Evolutionary conservation across 208 protist species (phyloP).

Genomic region (Wallacemonas rigidus): DNA sequence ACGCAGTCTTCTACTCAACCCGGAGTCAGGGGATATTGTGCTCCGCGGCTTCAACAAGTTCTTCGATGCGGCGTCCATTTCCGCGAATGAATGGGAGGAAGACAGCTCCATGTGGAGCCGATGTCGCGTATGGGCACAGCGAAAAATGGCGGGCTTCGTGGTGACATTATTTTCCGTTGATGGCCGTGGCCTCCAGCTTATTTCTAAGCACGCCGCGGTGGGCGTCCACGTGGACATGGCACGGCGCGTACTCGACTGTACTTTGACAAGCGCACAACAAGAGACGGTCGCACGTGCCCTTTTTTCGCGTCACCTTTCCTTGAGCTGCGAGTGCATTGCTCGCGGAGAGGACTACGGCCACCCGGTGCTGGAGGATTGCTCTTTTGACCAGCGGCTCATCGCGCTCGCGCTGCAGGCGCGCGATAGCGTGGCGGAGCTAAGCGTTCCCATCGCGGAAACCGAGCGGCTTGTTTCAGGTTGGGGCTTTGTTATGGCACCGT

Average conservation of each 20-base stretch:
- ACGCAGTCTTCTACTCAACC: constrained; percentile 65
- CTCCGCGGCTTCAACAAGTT: constrained; percentile 90
- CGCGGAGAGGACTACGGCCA: constrained; percentile 49
- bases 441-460: constrained; percentile 35
- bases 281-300: constrained; percentile 50
- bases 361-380: constrained; percentile 61
- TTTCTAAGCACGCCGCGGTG: constrained; percentile 82
- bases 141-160: constrained; percentile 90
- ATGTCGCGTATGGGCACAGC: constrained; percentile 58
- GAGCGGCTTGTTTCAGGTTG: constrained; percentile 31
- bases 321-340: constrained; percentile 77
- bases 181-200: constrained; percentile 51
- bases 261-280: constrained; percentile 39
- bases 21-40: constrained; percentile 51
- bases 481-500: constrained; percentile 50
- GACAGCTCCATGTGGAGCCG: constrained; percentile 42
- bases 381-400: constrained; percentile 56
- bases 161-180: constrained; percentile 83
- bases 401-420: constrained; percentile 63
- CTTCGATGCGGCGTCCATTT: constrained; percentile 62
- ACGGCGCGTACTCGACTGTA: constrained; percentile 30
- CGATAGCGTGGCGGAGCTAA: constrained; percentile 47
- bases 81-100: constrained; percentile 25
- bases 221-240: constrained; percentile 80
- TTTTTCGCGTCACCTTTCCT: constrained; percentile 31